Conservation (phyloP, 1,284 basidiomycete species). For the Bjerkandera adusta region DNA sequence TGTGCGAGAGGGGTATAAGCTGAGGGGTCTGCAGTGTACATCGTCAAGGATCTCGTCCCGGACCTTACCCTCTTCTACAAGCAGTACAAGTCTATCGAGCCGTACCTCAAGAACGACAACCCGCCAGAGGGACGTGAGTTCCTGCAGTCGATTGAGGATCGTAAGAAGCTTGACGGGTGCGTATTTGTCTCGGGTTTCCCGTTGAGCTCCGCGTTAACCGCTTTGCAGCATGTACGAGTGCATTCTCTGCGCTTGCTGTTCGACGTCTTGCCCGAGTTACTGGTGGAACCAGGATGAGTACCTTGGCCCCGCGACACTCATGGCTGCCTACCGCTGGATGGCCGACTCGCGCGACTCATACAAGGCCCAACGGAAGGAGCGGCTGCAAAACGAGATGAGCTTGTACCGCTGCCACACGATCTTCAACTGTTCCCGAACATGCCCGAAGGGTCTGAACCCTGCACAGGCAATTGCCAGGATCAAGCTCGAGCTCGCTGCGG, state of each 20-base stretch:
- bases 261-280: slow-evolving; percentile 93
- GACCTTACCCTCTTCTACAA: slow-evolving; percentile 94
- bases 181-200: slow-evolving; percentile 8
- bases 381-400: slow-evolving; percentile 93
- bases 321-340: slow-evolving; percentile 98
- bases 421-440: slow-evolving; percentile 93
- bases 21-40: slow-evolving; percentile 72
- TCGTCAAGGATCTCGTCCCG: slow-evolving; percentile 97
- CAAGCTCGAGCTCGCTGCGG: slow-evolving; percentile 84
- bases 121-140: slow-evolving; percentile 81
- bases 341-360: slow-evolving; percentile 92
- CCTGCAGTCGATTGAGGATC: slow-evolving; percentile 89
- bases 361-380: slow-evolving; percentile 83
- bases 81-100: slow-evolving; percentile 99
- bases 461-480: slow-evolving; percentile 86
- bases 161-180: slow-evolving; percentile 90
- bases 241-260: slow-evolving; percentile 94
- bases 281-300: slow-evolving; percentile 99
- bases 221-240: slow-evolving; percentile 79
- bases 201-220: slow-evolving; percentile 10
- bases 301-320: slow-evolving; percentile 93
- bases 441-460: slow-evolving; percentile 95
- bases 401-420: slow-evolving; percentile 94
- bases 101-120: slow-evolving; percentile 91
- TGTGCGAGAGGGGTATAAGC: not conserved